A percentile compares a stretch with the other conserved stretches of the same genome.
Conservation (phyloP, 2,329 filamentous ascomycete genomes). For the Aspergillus alliaceus region DNA sequence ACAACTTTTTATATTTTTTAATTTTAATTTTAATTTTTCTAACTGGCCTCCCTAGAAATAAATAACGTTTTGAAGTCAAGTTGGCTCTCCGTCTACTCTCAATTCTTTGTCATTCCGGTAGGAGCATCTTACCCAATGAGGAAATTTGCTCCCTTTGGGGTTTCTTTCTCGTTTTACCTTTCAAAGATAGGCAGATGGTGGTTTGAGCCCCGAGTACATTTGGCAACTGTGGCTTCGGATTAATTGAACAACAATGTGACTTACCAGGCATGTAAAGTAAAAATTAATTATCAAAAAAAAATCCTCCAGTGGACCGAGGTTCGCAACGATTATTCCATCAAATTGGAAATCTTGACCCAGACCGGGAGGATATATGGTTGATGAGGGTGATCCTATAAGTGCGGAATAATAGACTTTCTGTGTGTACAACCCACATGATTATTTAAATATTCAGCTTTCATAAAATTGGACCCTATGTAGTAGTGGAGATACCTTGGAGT, state of each 20-base stretch:
- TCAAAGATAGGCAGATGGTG: not conserved
- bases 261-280: not conserved
- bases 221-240: not conserved
- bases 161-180: not conserved
- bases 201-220: too few species aligned
- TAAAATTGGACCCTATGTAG: not conserved
- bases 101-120: not conserved
- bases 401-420: not conserved
- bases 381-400: not conserved
- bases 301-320: not conserved
- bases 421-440: not conserved
- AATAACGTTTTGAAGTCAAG: not conserved
- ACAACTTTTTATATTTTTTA: too few species aligned
- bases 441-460: not conserved
- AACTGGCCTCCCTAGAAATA: not conserved
- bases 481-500: not conserved
- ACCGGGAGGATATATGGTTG: not conserved
- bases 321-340: not conserved
- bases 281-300: not conserved
- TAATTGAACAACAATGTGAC: not conserved
- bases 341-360: not conserved
- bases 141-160: not conserved
- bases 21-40: not conserved
- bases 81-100: not conserved
- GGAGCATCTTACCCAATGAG: not conserved